Percentiles rank a stretch among this genome's conserved stretches.
phyloP scores from a whole-genome alignment of 345 rosid species.

The Brassica rapa region DNA sequence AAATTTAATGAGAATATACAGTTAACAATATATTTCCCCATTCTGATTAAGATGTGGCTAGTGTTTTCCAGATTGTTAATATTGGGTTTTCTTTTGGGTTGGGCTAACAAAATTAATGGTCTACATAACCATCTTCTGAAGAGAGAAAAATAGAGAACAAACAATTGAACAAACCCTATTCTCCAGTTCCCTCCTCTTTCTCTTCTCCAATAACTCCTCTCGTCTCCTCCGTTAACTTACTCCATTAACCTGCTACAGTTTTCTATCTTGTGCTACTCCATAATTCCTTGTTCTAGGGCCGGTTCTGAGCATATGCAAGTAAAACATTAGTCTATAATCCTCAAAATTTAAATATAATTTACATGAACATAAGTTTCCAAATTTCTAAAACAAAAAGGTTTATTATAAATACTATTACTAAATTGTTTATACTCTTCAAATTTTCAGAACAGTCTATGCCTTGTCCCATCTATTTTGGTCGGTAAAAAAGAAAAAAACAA shows the following conservation, averaged over 20 bases:
- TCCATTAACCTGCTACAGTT: background rate
- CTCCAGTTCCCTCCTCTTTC: background rate
- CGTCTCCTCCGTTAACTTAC: background rate
- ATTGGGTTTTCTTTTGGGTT: background rate
- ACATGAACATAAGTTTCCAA: no score
- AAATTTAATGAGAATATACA: no score
- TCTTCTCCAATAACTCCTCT: background rate
- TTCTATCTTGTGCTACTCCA: background rate
- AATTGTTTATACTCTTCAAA: no score
- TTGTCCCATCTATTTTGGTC: background rate
- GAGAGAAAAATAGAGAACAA: background rate
- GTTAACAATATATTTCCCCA: background rate
- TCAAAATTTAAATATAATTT: no score
- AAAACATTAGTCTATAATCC: no score
- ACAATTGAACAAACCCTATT: slow-evolving; percentile 17
- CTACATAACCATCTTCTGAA: background rate
- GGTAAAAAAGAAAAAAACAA: slow-evolving; percentile 2
- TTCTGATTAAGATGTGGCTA: background rate
- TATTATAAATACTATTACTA: no score
- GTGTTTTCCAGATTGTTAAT: background rate
- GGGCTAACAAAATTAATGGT: background rate
- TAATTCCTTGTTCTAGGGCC: background rate
- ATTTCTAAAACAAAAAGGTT: no score
- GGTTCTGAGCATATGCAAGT: no score
- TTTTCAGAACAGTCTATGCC: no score